Percentiles rank a stretch among this genome's conserved stretches.
Conservation (phyloP, 441 rosid species). For the Dalechampia spathulata region DNA sequence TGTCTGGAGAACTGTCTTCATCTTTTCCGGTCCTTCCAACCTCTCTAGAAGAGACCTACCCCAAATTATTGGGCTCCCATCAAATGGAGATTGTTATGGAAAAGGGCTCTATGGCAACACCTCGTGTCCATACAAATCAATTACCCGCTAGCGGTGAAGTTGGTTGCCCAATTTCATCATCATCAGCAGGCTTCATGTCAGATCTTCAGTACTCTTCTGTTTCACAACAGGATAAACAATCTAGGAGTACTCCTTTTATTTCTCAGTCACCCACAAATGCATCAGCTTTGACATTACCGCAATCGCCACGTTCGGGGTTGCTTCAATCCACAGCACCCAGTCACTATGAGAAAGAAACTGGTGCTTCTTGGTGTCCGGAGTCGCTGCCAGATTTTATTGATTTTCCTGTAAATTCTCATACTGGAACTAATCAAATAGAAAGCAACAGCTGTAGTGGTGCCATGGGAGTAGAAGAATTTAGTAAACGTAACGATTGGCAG, state of each 20-base stretch:
- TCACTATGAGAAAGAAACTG: conserved; percentile 31
- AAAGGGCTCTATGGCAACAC: conserved; percentile 36
- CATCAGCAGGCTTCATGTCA: conserved; percentile 63
- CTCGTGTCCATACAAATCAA: conserved; percentile 36
- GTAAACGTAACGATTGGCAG: conserved; percentile 73
- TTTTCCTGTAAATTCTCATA: conserved; percentile 31
- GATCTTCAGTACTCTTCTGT: conserved; percentile 65
- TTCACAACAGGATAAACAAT: conserved; percentile 38
- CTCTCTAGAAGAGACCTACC: conserved; percentile 37
- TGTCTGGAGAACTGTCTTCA: conserved; percentile 46
- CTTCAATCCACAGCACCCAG: conserved; percentile 35
- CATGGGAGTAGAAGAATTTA: conserved; percentile 51
- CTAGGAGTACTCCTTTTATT: conserved; percentile 35
- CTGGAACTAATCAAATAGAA: conserved; percentile 43
- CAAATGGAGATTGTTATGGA: conserved; percentile 36
- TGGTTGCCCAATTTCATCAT: conserved; percentile 74
- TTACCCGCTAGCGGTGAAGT: conserved; percentile 45
- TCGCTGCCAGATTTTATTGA: conserved; percentile 37
- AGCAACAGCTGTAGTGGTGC: conserved; percentile 39
- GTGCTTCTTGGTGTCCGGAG: conserved; percentile 49
- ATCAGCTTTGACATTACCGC: conserved; percentile 21
- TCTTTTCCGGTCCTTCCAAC: conserved; percentile 50
- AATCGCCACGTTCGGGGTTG: conserved; percentile 28
- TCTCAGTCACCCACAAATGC: conserved; percentile 38
- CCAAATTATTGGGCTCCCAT: conserved; percentile 40